These are phyloP conservation scores for Suhomyces taliae DNA, from an alignment of 1,139 yeast species.

Conservation along the genomic window DNA sequence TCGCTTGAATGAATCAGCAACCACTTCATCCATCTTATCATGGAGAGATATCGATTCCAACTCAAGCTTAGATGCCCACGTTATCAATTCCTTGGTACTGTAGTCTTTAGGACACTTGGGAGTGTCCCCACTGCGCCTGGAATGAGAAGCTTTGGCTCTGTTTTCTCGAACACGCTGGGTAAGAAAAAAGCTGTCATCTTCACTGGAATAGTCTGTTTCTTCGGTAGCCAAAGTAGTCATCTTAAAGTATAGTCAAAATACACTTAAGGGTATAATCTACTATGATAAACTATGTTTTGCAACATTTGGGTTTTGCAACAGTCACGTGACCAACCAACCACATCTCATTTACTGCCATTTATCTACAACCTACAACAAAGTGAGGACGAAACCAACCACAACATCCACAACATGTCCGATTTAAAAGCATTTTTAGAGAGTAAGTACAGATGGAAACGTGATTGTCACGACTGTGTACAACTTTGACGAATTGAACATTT, in stretches of 20 bases:
- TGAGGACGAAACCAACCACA: neutral
- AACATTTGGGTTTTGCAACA: neutral
- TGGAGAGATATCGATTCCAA: conserved; percentile 33
- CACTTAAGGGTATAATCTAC: neutral
- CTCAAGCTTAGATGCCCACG: conserved; percentile 37
- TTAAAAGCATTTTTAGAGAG: conserved; percentile 39
- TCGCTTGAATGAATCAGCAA: conserved; percentile 4
- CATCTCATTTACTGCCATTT: neutral
- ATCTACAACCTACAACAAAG: neutral
- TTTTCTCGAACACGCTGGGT: conserved; percentile 3
- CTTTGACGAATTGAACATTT: no score
- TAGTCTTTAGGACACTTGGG: neutral
- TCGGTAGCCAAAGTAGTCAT: neutral
- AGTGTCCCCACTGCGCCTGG: neutral
- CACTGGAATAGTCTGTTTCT: conserved; percentile 25
- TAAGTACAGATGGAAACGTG: conserved; percentile 24
- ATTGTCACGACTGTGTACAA: neutral
- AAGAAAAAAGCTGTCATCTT: conserved; percentile 13
- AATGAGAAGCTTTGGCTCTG: conserved; percentile 1
- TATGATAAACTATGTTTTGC: neutral
- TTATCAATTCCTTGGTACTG: conserved; percentile 13
- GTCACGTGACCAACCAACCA: neutral
- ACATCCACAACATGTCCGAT: conserved; percentile 31
- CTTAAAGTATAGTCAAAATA: neutral
- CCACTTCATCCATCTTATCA: conserved; percentile 11